These are phyloP conservation scores for Vaccinium vitisidaea DNA, from an alignment of 148 eudicot species.

Conservation along the genomic window DNA sequence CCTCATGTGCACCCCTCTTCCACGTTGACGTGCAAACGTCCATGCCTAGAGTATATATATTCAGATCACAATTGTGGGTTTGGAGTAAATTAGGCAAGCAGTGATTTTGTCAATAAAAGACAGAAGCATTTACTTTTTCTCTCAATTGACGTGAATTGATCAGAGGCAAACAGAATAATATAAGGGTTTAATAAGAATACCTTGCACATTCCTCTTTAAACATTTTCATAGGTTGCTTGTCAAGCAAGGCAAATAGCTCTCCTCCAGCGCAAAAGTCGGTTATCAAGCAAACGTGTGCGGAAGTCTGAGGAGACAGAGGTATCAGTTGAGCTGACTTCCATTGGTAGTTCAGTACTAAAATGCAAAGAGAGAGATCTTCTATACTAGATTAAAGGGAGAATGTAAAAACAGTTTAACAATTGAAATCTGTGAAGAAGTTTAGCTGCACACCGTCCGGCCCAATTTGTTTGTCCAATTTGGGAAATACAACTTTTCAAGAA, in stretches of 20 bases:
- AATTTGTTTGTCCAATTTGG: neutral
- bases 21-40: neutral
- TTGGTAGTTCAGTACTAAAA: neutral
- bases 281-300: conserved; percentile 91
- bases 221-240: conserved; percentile 90
- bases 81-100: neutral
- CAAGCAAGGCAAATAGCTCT: conserved; percentile 91
- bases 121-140: neutral
- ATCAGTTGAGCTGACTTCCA: conserved; percentile 21
- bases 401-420: neutral
- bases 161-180: neutral
- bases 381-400: neutral
- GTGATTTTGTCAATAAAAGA: neutral
- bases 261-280: conserved; percentile 98
- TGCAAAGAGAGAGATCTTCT: neutral
- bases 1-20: neutral
- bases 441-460: neutral
- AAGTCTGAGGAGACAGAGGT: conserved; percentile 53
- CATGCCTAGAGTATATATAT: neutral
- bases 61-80: neutral
- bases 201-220: conserved; percentile 95
- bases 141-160: neutral
- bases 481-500: neutral
- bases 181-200: conserved; percentile 29
- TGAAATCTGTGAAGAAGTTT: neutral